Evolutionary conservation across 2,329 filamentous ascomycete genomes (phyloP).

Genomic region (Fusarium praegraminearum): DNA sequence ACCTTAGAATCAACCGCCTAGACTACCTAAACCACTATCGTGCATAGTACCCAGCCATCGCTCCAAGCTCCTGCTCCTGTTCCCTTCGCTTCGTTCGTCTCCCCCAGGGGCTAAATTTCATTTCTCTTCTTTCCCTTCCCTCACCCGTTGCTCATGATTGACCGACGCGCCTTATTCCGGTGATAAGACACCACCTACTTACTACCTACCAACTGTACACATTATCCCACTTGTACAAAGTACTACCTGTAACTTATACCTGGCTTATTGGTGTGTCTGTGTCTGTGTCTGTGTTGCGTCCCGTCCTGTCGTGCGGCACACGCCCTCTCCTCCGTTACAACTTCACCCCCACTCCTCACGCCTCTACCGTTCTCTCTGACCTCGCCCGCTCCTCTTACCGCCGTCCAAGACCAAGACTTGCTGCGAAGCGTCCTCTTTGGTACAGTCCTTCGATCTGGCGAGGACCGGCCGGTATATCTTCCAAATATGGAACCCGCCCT

Average conservation of each 20-base stretch:
- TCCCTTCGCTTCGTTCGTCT: constrained; percentile 33
- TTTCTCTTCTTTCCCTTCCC: constrained; percentile 25
- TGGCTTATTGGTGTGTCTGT: not conserved
- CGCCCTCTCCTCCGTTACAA: constrained; percentile 19
- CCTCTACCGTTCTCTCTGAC: constrained; percentile 15
- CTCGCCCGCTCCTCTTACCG: constrained; percentile 20
- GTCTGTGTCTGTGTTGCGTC: constrained; percentile 2
- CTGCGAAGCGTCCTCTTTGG: constrained; percentile 31
- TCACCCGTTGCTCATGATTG: constrained; percentile 28
- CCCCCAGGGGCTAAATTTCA: constrained; percentile 27
- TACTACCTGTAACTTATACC: not conserved
- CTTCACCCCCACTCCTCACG: constrained; percentile 32
- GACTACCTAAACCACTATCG: constrained; percentile 22
- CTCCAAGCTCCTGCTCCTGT: constrained; percentile 27
- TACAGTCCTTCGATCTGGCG: constrained; percentile 24
- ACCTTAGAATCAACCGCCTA: constrained; percentile 27
- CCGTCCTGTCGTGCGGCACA: constrained; percentile 19
- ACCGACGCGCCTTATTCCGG: constrained; percentile 30
- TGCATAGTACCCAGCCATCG: constrained; percentile 41
- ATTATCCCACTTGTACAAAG: constrained; percentile 16
- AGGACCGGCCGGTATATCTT: constrained; percentile 41
- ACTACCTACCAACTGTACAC: constrained; percentile 7
- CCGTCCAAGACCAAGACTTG: constrained; percentile 26
- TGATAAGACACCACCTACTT: constrained; percentile 33
- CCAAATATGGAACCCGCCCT: constrained; percentile 46